phyloP scores from a whole-genome alignment of 2,329 filamentous ascomycete genomes.

The Fusarium temperatum region DNA sequence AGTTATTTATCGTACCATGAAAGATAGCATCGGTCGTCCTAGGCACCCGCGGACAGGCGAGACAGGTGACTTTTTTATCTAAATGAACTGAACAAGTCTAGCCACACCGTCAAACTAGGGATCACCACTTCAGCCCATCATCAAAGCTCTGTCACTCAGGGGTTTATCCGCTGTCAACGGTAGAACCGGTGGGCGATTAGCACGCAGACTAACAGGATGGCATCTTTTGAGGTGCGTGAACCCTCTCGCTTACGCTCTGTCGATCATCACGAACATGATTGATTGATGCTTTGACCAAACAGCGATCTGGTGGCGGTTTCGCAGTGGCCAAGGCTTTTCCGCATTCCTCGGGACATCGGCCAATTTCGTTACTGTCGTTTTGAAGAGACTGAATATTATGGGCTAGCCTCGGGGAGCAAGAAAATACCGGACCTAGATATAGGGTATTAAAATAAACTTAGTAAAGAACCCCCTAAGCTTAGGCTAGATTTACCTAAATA shows the following conservation, averaged over 20 bases:
- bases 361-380: not conserved
- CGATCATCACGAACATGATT: not conserved
- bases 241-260: not conserved
- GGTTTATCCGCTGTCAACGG: constrained; percentile 14
- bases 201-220: not conserved
- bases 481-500: too few species aligned
- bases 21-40: not conserved
- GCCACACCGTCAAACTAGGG: not conserved
- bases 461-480: too few species aligned
- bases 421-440: too few species aligned
- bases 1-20: not conserved
- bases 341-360: not conserved
- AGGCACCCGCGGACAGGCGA: not conserved
- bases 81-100: not conserved
- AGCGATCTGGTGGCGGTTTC: not conserved
- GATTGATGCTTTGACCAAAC: not conserved
- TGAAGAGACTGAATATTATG: too few species aligned
- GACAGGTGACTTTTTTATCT: not conserved
- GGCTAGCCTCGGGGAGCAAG: too few species aligned
- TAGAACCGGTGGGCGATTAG: constrained; percentile 10
- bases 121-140: not conserved
- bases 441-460: too few species aligned
- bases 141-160: not conserved
- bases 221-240: not conserved
- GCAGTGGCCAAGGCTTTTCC: not conserved